A percentile compares a stretch with the other conserved stretches of the same genome.
Conservation (phyloP, 192 early-diverging fungal species). For the Geosiphon pyriformis region DNA sequence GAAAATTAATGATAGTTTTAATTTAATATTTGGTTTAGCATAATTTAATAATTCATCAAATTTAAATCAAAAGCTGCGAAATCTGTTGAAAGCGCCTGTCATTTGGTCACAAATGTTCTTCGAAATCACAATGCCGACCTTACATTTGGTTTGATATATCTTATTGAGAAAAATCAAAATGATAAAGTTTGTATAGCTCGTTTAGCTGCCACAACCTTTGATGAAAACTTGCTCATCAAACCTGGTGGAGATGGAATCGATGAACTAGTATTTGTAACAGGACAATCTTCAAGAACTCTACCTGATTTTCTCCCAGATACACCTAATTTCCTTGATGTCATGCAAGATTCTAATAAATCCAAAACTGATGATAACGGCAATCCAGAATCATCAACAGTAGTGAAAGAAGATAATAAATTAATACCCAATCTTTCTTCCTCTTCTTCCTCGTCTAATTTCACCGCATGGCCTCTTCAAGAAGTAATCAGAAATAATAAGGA, state of each 20-base stretch:
- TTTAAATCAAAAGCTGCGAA: constrained; percentile 8
- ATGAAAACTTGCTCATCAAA: background rate
- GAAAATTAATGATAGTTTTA: too few species aligned
- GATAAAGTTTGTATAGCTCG: background rate
- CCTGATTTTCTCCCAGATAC: constrained; percentile 6
- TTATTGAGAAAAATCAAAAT: background rate
- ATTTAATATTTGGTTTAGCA: too few species aligned
- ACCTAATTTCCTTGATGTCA: background rate
- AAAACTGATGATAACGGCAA: too few species aligned
- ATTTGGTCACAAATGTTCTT: background rate
- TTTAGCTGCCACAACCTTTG: constrained; percentile 15
- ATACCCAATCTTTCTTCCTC: background rate
- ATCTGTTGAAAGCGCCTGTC: constrained; percentile 16
- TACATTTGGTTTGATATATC: constrained; percentile 10
- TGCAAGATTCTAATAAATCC: background rate
- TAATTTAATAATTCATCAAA: too few species aligned
- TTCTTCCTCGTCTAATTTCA: background rate
- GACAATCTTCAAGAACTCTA: constrained; percentile 7
- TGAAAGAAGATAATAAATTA: background rate
- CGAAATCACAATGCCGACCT: constrained; percentile 7
- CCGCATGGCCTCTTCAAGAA: background rate
- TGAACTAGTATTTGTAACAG: background rate
- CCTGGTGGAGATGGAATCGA: constrained; percentile 3
- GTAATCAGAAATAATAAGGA: background rate
- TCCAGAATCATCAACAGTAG: background rate